phyloP scores from a whole-genome alignment of 345 rosid genomes.

The Salix suchowensis region DNA sequence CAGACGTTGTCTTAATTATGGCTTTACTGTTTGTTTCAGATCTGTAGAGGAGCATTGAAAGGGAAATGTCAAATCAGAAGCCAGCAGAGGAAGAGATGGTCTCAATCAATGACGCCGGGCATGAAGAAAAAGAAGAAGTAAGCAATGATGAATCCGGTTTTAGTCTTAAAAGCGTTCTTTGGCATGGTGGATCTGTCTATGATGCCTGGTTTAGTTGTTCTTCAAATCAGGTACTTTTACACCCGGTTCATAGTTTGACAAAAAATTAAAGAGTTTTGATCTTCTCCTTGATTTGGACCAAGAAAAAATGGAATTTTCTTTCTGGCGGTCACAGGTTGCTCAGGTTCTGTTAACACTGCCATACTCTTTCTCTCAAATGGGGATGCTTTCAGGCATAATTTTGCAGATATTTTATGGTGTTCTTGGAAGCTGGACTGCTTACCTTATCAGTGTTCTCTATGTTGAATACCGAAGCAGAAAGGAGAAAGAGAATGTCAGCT shows the following conservation, averaged over 20 bases:
- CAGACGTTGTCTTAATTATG: slow-evolving; percentile 2
- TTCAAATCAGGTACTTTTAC: slow-evolving; percentile 56
- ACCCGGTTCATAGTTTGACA: neutral
- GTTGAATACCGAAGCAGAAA: slow-evolving; percentile 70
- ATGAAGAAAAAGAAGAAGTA: slow-evolving; percentile 32
- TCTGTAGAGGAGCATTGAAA: slow-evolving; percentile 16
- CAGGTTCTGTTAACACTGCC: slow-evolving; percentile 81
- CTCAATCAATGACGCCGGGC: neutral
- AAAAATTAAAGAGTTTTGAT: neutral
- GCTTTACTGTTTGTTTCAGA: slow-evolving; percentile 15
- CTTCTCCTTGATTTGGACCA: neutral
- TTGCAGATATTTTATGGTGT: slow-evolving; percentile 74
- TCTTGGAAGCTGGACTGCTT: slow-evolving; percentile 88
- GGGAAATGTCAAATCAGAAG: slow-evolving; percentile 36
- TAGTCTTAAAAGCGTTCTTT: slow-evolving; percentile 51
- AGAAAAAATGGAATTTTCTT: neutral
- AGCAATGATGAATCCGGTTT: slow-evolving; percentile 25
- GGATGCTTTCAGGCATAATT: slow-evolving; percentile 74
- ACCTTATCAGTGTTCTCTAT: slow-evolving; percentile 75
- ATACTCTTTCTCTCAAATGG: slow-evolving; percentile 88
- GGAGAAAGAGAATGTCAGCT: slow-evolving; percentile 75
- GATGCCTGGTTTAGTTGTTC: slow-evolving; percentile 96
- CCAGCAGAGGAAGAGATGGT: slow-evolving; percentile 17
- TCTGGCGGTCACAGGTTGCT: slow-evolving; percentile 57
- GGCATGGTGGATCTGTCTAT: slow-evolving; percentile 86